A percentile compares a stretch with the other conserved stretches of the same genome.
Evolutionary conservation across 495 filamentous ascomycete species (phyloP).

Genomic region (Durotheca rogersii): DNA sequence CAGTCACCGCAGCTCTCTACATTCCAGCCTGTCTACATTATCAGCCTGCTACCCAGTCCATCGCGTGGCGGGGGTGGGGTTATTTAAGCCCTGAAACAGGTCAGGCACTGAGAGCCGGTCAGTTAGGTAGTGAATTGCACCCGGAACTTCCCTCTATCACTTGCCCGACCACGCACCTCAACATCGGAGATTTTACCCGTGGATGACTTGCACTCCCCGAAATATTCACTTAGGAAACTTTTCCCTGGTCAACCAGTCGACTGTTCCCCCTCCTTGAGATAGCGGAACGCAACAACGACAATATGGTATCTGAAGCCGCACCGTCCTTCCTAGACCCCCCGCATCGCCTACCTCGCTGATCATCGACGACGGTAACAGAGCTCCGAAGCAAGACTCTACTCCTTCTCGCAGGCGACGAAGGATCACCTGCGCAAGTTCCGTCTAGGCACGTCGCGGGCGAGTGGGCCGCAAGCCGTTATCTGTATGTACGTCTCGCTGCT

Average conservation of each 20-base stretch:
- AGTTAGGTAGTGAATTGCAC: background rate
- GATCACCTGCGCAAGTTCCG: constrained; percentile 90
- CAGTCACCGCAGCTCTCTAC: too few relatives aligned
- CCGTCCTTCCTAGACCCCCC: too few relatives aligned
- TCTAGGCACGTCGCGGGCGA: constrained; percentile 82
- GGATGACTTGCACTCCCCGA: too few relatives aligned
- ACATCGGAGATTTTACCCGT: too few relatives aligned
- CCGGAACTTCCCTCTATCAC: too few relatives aligned
- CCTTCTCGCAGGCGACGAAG: constrained; percentile 85
- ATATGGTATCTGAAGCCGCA: background rate
- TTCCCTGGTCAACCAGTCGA: background rate
- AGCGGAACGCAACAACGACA: background rate
- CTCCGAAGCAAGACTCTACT: constrained; percentile 88
- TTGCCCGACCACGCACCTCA: too few relatives aligned
- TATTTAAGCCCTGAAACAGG: too few relatives aligned
- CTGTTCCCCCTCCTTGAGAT: background rate
- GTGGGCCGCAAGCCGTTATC: constrained; percentile 84
- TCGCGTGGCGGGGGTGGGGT: background rate
- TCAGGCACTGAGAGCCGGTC: too few relatives aligned
- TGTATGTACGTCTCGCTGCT: constrained; percentile 66
- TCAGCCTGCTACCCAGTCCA: too few relatives aligned
- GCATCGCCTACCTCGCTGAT: constrained; percentile 4
- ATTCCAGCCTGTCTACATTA: too few relatives aligned
- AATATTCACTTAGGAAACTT: background rate
- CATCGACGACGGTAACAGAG: constrained; percentile 44